Conservation (phyloP, 2,329 filamentous ascomycete genomes). For the Bimuria novae-zelandiae region DNA sequence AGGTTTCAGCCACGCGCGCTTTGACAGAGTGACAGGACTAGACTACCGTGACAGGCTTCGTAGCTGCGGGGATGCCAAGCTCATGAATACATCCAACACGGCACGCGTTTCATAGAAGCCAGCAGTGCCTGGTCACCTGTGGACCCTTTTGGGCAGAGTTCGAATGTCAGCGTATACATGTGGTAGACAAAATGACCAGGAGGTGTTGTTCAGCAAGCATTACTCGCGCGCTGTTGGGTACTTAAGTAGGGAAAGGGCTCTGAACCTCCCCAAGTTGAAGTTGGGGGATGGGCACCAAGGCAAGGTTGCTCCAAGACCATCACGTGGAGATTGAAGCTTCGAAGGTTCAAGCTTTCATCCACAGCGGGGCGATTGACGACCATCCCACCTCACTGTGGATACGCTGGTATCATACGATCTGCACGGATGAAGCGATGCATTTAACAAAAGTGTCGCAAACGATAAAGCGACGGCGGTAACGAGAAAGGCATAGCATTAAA, state of each 20-base stretch:
- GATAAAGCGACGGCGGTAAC: neutral
- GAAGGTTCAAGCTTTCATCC: neutral
- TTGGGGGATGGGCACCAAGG: no score
- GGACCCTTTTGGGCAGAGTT: neutral
- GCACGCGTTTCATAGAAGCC: slow-evolving; percentile 16
- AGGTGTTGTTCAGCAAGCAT: no score
- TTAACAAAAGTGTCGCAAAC: neutral
- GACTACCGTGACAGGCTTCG: slow-evolving; percentile 12
- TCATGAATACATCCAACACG: slow-evolving; percentile 9
- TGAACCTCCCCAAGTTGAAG: no score
- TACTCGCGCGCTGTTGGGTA: no score
- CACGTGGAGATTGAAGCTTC: neutral
- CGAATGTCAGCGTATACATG: neutral
- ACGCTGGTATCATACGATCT: neutral
- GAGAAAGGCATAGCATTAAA: neutral
- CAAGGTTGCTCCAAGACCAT: no score
- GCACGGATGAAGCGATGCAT: neutral
- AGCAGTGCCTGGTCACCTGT: slow-evolving; percentile 1
- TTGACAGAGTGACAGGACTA: slow-evolving; percentile 12
- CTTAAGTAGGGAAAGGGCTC: no score
- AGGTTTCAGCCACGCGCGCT: slow-evolving; percentile 12
- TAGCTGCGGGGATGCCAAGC: slow-evolving; percentile 13
- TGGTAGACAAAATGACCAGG: neutral
- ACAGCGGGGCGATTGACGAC: neutral
- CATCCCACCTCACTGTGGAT: neutral